Evolutionary conservation across 2,329 filamentous ascomycete genomes (phyloP), one percentile per base, ranked within the genome.

Genomic region (Botrytis byssoidea): DNA sequence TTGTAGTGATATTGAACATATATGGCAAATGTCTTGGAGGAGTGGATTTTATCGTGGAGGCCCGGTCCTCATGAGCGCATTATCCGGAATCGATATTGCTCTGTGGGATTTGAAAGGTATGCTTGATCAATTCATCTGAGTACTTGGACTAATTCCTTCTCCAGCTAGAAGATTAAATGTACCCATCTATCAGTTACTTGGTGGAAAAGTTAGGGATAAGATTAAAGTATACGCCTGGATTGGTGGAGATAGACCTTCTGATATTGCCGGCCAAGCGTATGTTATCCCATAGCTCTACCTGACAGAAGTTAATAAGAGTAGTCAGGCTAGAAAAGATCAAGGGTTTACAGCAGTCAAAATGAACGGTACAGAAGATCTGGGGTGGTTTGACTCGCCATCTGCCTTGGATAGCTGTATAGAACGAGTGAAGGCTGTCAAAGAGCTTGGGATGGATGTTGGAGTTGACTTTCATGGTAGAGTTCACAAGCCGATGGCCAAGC

Each of bases 401-500:
- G 85, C 85, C 0, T 85, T 95, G 0, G 86, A 91, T 63, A 84
- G 86, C 8, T 89, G 88, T 63, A 88, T 94, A 3, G 88, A 92
- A 74, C 86, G 92, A 2, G 83, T 95, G 20, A 89, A 90, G 77
- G 85, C 87, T 0, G 92, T 95, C 16, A 93, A 92, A 79, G 85
- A 86, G 0, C 82, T 93, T 0, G 92, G 92, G 1, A 86, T 95
- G 77, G 92, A 94, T 73, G 92, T 87, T 0, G 93, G 90, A 2
- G 85, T 95, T 40, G 93, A 95, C 78, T 94, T 94, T 81, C 93
- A 95, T 80, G 93, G 92, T 4, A 88, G 92, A 14, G 84, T 93
- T 0, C 92, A 94, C 82, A 91, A 91, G 75, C 90, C 91, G n/a
- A 94, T 94, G 91, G 92, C 92, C 0, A 93, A 92, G 77, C 92